Evolutionary conservation across 176 grass and related monocot genomes (phyloP).

Genomic region (Pontederia crassipes): DNA sequence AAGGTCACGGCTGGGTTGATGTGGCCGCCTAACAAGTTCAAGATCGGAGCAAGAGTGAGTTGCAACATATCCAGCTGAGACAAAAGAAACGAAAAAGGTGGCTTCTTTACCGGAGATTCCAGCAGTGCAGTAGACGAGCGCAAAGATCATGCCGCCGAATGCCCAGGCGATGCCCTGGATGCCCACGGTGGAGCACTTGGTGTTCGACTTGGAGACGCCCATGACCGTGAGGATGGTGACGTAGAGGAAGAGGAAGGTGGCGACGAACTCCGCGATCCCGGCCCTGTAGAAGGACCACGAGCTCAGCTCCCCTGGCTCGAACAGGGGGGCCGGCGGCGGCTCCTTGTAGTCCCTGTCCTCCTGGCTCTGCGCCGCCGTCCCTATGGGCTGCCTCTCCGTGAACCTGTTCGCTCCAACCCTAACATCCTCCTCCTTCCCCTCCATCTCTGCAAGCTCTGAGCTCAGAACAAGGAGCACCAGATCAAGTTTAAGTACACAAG

Average conservation of each 20-base stretch:
- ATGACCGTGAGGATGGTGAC: constrained; percentile 66
- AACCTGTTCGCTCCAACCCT: no score
- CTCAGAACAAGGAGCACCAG: no score
- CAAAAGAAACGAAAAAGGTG: no score
- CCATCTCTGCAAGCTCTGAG: no score
- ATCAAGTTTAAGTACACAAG: no score
- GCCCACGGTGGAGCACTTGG: constrained; percentile 66
- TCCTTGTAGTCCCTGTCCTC: constrained; percentile 79
- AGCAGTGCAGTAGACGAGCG: constrained; percentile 37
- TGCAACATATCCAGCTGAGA: no score
- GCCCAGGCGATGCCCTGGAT: constrained; percentile 90
- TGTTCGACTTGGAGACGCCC: constrained; percentile 32
- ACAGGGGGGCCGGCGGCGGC: constrained; percentile 52
- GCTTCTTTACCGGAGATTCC: constrained; percentile 15
- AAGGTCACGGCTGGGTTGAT: constrained; percentile 32
- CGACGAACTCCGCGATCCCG: constrained; percentile 84
- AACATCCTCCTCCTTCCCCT: no score
- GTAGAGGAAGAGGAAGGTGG: constrained; percentile 92
- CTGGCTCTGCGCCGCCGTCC: no score
- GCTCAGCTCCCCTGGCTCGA: constrained; percentile 51
- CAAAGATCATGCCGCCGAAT: constrained; percentile 44
- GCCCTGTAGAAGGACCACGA: constrained; percentile 95
- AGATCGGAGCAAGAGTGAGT: no score
- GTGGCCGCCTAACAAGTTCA: no score
- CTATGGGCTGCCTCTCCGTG: no score